Evolutionary conservation across 2,329 filamentous ascomycete genomes (phyloP), one percentile per base, ranked within the genome.

Genomic region (Ophiobolus disseminans): DNA sequence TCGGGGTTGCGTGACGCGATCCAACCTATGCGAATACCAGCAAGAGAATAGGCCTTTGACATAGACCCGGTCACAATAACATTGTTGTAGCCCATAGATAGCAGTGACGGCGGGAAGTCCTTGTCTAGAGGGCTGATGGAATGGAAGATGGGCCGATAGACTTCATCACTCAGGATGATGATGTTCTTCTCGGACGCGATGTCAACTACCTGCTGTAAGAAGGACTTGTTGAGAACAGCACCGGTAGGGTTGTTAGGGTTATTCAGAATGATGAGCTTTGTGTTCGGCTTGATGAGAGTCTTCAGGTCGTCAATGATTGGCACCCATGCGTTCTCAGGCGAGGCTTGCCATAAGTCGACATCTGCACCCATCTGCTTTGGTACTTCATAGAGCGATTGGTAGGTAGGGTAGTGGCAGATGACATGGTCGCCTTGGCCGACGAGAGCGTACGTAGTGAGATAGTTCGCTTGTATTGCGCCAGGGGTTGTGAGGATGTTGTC

Each of bases 171-270:
- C 48, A 93, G 77, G 43, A 96, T 76, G 39, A 82, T 83, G 45
- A 94, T 86, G 44, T 81, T 78, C 28, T 83, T 80, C 28, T 82
- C 75, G 44, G 78, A 75, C 2, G 89, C 89, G 45, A 92, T 73
- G 3, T 82, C 77, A 28, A 90, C 76, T 53, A 94, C 80, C 3
- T 80, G 64, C 44, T 83, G 70, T 1, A 95, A 78, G 10, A 84
- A 78, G 1, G 79, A 68, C 35, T 80, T 84, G 0, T 86, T 83
- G 14, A 91, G 85, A 3, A 87, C 80, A 8, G 85, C 83, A 5
- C 91, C 90, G 0, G 87, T 92, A 0, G 91, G 90, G 63, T 96
- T 95, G 72, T 92, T 90, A 1, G 90, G 88, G 62, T 91, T 93
- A 70, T 84, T 87, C 58, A 88, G 73, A 40, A 88, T 80, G 49